Conservation (phyloP, 2,329 filamentous ascomycete genomes). For the Beauveria sp. region DNA sequence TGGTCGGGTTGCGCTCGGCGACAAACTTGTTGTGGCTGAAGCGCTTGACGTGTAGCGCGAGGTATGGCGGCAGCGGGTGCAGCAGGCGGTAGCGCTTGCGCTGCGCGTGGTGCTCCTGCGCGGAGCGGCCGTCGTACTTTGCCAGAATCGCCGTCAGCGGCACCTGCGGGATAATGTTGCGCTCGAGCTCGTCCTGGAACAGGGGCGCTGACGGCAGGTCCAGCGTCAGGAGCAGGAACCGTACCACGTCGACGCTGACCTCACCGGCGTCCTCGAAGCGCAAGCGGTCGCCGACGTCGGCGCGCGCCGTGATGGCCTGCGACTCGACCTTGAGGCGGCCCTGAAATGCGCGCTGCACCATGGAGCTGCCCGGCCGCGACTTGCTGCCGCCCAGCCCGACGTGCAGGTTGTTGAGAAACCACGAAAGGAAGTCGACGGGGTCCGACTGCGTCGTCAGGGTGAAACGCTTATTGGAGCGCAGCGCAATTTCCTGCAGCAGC, state of each 20-base stretch:
- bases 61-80: constrained; percentile 83
- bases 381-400: constrained; percentile 84
- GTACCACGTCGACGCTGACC: constrained; percentile 67
- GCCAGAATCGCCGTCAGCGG: constrained; percentile 74
- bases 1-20: constrained; percentile 90
- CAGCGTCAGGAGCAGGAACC: constrained; percentile 86
- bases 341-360: constrained; percentile 90
- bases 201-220: constrained; percentile 87
- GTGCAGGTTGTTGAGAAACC: constrained; percentile 96
- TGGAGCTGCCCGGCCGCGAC: constrained; percentile 73
- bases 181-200: constrained; percentile 90
- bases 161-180: constrained; percentile 93
- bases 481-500: constrained; percentile 85
- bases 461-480: constrained; percentile 87
- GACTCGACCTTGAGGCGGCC: constrained; percentile 87
- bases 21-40: constrained; percentile 98
- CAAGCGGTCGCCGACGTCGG: constrained; percentile 77
- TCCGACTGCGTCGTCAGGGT: constrained; percentile 86
- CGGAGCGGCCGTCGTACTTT: constrained; percentile 85
- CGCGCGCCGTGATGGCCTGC: constrained; percentile 85
- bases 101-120: constrained; percentile 83
- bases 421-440: constrained; percentile 91
- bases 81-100: constrained; percentile 83
- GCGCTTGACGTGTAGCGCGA: constrained; percentile 93
- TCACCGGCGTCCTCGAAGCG: constrained; percentile 86